Conservation (phyloP, 225 moss, liverwort and hornwort genomes). For the Anthoceros angustus region DNA sequence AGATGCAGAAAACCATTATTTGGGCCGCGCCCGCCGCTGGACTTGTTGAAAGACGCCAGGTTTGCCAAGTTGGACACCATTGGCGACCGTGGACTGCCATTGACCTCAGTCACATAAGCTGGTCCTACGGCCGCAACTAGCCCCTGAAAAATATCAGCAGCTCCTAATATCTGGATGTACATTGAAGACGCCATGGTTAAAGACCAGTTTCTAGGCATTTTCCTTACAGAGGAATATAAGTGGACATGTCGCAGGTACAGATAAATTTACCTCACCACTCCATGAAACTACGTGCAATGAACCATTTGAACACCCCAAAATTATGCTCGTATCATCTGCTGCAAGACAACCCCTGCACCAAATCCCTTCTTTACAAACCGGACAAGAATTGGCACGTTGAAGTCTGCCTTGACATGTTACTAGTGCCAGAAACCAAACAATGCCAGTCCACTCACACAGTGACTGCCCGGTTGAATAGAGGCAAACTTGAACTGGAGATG, state of each 20-base stretch:
- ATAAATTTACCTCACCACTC: conserved; percentile 60
- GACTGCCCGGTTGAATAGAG: conserved; percentile 48
- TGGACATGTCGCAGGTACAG: neutral
- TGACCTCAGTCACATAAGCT: conserved; percentile 36
- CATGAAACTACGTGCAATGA: conserved; percentile 73
- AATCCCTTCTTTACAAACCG: neutral
- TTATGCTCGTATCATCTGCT: conserved; percentile 50
- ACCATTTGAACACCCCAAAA: conserved; percentile 68
- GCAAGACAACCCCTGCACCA: conserved; percentile 67
- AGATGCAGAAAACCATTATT: conserved; percentile 58
- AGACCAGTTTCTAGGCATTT: neutral
- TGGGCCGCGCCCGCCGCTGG: conserved; percentile 32
- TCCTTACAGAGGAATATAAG: neutral
- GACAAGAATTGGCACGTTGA: neutral
- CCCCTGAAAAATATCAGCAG: conserved; percentile 57
- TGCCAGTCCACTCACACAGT: conserved; percentile 46
- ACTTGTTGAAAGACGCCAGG: conserved; percentile 29
- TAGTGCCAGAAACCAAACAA: too few species aligned
- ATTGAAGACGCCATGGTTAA: neutral
- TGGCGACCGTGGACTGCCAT: conserved; percentile 31
- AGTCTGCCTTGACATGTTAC: neutral
- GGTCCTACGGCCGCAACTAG: conserved; percentile 45
- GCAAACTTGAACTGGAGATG: conserved; percentile 47
- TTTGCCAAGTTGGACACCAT: conserved; percentile 29
- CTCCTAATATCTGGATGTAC: conserved; percentile 54